A percentile compares a stretch with the other conserved stretches of the same genome.
Conservation (phyloP, 441 rosid species). For the Gossypium davidsonii region DNA sequence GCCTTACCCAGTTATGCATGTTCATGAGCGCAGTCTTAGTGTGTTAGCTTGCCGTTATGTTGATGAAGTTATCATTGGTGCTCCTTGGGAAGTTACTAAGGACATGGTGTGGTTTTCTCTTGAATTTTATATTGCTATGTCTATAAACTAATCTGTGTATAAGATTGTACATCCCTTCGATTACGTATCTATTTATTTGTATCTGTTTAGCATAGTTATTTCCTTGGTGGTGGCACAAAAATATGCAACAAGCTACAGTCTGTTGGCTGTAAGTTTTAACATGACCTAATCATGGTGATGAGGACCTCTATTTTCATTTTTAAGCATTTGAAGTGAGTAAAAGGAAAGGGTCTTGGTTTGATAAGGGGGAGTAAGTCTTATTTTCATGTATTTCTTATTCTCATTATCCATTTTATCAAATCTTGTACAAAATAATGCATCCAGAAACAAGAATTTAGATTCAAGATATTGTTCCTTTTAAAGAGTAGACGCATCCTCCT, state of each 20-base stretch:
- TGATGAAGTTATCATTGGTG: conserved; percentile 95
- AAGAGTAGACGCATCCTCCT: not conserved
- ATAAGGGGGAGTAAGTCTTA: not conserved
- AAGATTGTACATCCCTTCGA: not conserved
- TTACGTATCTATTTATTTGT: not conserved
- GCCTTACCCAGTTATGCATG: conserved; percentile 79
- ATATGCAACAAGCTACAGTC: not conserved
- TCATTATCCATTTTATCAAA: not conserved
- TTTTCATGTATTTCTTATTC: not conserved
- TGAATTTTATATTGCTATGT: not conserved
- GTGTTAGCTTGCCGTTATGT: conserved; percentile 92
- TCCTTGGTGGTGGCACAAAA: not conserved
- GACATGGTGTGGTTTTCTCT: conserved; percentile 58
- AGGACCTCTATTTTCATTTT: not conserved
- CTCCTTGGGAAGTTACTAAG: conserved; percentile 88
- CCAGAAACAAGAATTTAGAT: not conserved
- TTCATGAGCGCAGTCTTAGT: conserved; percentile 86
- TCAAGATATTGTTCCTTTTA: not conserved
- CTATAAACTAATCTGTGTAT: not conserved
- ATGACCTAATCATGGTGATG: not conserved
- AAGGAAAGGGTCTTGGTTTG: not conserved
- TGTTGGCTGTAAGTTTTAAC: not conserved
- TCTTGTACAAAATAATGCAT: conserved; percentile 3
- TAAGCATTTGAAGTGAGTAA: not conserved
- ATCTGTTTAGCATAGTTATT: not conserved